Conservation (phyloP, 108 stramenopile species). For the Nannochloropsis salina region DNA sequence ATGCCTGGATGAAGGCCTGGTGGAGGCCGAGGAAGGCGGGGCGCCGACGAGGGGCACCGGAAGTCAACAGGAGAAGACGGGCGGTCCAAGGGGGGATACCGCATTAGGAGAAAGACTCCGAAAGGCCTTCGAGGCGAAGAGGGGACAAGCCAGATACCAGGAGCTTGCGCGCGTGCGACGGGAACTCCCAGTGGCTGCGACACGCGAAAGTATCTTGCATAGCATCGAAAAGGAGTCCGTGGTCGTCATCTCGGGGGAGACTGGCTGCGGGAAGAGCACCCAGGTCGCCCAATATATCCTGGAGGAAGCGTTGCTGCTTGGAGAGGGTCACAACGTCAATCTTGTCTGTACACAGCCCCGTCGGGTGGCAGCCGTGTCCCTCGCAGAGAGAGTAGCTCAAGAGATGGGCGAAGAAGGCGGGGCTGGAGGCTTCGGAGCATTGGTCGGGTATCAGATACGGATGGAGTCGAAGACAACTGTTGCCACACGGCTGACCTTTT, state of each 20-base stretch:
- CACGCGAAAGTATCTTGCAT: constrained; percentile 27
- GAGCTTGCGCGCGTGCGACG: neutral
- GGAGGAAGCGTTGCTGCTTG: constrained; percentile 55
- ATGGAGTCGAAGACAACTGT: constrained; percentile 68
- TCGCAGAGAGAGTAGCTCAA: constrained; percentile 68
- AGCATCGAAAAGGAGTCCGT: constrained; percentile 42
- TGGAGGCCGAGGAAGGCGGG: neutral
- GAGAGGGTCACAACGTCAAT: constrained; percentile 49
- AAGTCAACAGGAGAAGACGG: neutral
- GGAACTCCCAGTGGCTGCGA: constrained; percentile 16
- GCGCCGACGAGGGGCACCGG: neutral
- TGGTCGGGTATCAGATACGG: constrained; percentile 84
- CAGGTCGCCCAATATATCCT: constrained; percentile 77
- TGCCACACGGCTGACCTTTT: constrained; percentile 76
- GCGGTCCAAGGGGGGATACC: neutral
- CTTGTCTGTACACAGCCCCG: constrained; percentile 73
- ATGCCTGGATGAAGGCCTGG: neutral
- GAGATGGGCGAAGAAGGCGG: constrained; percentile 11
- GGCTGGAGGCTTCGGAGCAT: neutral
- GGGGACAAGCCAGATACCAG: neutral
- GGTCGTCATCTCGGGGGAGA: constrained; percentile 57
- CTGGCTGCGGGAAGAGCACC: constrained; percentile 65
- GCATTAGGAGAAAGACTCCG: neutral
- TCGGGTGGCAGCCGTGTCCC: constrained; percentile 70
- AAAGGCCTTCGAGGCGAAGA: neutral